phyloP scores from a whole-genome alignment of 371 early-diverging fungal species.

The Fennellomyces sp. region DNA sequence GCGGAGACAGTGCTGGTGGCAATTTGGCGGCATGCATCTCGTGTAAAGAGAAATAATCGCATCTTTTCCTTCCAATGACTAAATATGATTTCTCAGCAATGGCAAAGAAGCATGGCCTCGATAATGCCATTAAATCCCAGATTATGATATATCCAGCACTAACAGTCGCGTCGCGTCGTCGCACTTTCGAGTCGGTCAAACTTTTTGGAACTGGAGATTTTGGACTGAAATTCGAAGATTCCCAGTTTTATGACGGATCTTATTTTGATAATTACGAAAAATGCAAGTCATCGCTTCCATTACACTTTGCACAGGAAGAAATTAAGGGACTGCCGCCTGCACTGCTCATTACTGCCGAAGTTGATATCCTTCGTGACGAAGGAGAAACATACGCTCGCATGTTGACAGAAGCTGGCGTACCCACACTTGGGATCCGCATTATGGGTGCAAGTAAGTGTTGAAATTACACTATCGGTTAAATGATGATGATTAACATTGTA shows the following conservation, averaged over 20 bases:
- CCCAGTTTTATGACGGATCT: neutral
- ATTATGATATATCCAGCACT: conserved; percentile 12
- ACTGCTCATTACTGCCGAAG: conserved; percentile 33
- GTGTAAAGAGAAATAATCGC: no score
- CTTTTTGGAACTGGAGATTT: conserved; percentile 15
- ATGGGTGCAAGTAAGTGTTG: conserved; percentile 16
- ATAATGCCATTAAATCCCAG: conserved; percentile 10
- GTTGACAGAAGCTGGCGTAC: conserved; percentile 30
- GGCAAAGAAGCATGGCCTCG: conserved; percentile 11
- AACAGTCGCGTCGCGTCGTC: neutral
- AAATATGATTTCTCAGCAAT: neutral
- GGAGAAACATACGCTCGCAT: conserved; percentile 33
- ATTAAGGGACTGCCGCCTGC: conserved; percentile 38
- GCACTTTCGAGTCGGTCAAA: conserved; percentile 1
- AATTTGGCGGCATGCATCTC: conserved; percentile 13
- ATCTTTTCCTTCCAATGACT: no score
- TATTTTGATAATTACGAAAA: neutral
- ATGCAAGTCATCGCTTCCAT: no score
- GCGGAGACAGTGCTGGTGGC: conserved; percentile 26
- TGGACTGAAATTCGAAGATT: neutral
- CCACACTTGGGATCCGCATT: conserved; percentile 18
- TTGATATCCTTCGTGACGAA: conserved; percentile 39
- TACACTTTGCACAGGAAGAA: conserved; percentile 20
- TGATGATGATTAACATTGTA: no score
- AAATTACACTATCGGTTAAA: no score